Conservation (phyloP, 2,329 filamentous ascomycete genomes). For the Paecilomyces sp. region DNA sequence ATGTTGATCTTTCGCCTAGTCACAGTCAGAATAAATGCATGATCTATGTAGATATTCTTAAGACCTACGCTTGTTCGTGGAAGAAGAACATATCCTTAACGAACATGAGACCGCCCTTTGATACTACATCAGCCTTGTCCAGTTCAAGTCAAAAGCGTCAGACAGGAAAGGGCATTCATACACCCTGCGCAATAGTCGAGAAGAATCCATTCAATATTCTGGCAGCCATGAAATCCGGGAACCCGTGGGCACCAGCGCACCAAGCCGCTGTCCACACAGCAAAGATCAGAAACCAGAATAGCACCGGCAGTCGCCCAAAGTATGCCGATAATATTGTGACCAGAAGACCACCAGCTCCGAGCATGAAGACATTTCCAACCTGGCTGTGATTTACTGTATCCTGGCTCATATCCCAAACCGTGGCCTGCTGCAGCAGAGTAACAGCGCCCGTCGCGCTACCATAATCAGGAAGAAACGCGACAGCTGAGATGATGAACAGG, state of each 20-base stretch:
- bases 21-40: background rate
- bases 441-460: slow-evolving; percentile 35
- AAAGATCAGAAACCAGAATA: slow-evolving; percentile 33
- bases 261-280: slow-evolving; percentile 32
- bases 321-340: slow-evolving; percentile 35
- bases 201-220: slow-evolving; percentile 41
- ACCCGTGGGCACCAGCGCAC: slow-evolving; percentile 28
- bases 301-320: slow-evolving; percentile 38
- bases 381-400: slow-evolving; percentile 34
- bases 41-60: background rate
- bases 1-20: slow-evolving; percentile 30
- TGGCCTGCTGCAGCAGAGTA: slow-evolving; percentile 32
- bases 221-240: slow-evolving; percentile 34
- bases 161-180: slow-evolving; percentile 8
- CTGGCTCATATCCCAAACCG: slow-evolving; percentile 22
- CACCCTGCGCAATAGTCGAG: slow-evolving; percentile 33
- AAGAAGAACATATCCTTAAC: slow-evolving; percentile 38
- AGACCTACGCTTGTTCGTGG: slow-evolving; percentile 25
- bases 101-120: slow-evolving; percentile 34
- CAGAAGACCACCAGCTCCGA: slow-evolving; percentile 36
- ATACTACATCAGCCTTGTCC: background rate
- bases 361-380: slow-evolving; percentile 38
- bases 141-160: background rate
- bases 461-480: slow-evolving; percentile 36
- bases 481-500: slow-evolving; percentile 30